These are phyloP conservation scores for Gonapodya prolifera DNA, from an alignment of 192 early-diverging fungal species.

Conservation along the genomic window DNA sequence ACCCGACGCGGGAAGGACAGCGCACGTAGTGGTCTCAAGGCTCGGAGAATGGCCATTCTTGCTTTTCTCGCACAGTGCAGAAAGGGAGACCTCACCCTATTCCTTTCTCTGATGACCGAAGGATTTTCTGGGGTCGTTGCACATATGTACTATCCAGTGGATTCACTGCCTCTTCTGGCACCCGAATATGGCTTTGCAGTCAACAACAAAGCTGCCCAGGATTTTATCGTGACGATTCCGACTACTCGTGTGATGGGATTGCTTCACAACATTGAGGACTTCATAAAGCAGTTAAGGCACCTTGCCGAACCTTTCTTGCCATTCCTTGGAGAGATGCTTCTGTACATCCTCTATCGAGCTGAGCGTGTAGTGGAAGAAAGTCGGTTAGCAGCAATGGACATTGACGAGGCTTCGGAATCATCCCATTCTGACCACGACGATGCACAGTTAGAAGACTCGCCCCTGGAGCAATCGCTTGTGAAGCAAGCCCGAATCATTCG, in stretches of 20 bases:
- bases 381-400: not conserved
- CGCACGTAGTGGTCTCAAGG: conserved; percentile 50
- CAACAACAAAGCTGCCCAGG: not conserved
- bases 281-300: not conserved
- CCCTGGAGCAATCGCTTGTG: conserved; percentile 11
- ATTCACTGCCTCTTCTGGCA: conserved; percentile 11
- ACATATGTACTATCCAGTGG: not conserved
- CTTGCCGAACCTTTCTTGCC: conserved; percentile 2
- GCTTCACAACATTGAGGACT: not conserved
- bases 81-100: conserved; percentile 46
- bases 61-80: conserved; percentile 60
- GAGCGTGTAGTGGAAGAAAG: not conserved
- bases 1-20: conserved; percentile 60
- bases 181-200: conserved; percentile 8
- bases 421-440: conserved; percentile 6
- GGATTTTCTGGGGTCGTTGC: conserved; percentile 38
- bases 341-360: not conserved
- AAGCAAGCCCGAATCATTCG: conserved; percentile 53
- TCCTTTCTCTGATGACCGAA: conserved; percentile 71
- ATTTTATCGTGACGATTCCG: not conserved
- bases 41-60: conserved; percentile 71
- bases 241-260: not conserved
- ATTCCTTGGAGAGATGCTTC: not conserved
- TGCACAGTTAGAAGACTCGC: conserved; percentile 11
- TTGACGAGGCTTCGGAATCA: not conserved